Evolutionary conservation across 306 rosid genomes (phyloP).

Genomic region (Prunus kanzakura): DNA sequence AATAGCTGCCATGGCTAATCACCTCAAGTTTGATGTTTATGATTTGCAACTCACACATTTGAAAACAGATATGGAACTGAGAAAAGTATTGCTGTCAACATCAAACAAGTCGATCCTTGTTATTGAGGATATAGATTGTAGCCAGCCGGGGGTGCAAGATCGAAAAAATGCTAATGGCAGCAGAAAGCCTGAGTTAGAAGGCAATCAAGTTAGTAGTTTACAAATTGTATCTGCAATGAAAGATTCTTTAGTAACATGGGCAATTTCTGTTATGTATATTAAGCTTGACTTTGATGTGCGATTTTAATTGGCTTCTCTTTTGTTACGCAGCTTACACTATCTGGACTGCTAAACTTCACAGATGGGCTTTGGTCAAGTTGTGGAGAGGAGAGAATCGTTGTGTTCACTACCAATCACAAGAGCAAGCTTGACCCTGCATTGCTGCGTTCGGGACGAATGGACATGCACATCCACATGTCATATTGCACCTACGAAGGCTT

Average conservation of each 20-base stretch:
- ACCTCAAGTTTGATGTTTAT: conserved; percentile 28
- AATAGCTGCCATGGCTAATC: conserved; percentile 35
- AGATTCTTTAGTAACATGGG: too few species aligned
- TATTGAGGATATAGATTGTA: conserved; percentile 32
- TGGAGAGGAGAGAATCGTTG: conserved; percentile 32
- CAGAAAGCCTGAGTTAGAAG: background rate
- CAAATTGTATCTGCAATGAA: too few species aligned
- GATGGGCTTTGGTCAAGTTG: conserved; percentile 38
- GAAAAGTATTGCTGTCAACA: conserved; percentile 19
- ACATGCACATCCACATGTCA: conserved; percentile 32
- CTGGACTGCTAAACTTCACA: conserved; percentile 32
- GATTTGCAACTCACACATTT: conserved; percentile 24
- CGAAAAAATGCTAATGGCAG: background rate
- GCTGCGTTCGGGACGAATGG: conserved; percentile 39
- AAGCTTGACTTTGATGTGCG: too few species aligned
- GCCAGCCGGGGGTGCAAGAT: conserved; percentile 8
- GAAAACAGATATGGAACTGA: conserved; percentile 21
- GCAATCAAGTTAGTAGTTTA: background rate
- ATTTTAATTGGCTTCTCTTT: background rate
- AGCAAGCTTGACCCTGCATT: conserved; percentile 26
- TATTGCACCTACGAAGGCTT: conserved; percentile 28
- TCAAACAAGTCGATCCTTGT: conserved; percentile 25
- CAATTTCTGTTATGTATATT: too few species aligned
- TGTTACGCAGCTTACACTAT: conserved; percentile 17
- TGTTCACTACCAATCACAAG: conserved; percentile 33